Base-by-base conservation (phyloP, 306 rosid genomes). In the Alnus glutinosa region DNA sequence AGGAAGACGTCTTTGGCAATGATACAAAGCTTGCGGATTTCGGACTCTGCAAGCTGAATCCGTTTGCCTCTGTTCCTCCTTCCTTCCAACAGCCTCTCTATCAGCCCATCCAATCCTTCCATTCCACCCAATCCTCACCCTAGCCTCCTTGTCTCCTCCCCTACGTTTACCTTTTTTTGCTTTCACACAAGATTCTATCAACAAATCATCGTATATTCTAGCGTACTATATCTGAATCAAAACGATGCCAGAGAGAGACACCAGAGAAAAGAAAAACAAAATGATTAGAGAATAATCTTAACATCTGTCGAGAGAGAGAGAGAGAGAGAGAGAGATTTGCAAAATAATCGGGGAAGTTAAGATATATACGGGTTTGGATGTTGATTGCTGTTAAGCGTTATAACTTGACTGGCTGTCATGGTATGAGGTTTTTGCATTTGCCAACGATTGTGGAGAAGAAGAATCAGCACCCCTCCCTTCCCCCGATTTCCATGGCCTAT, bases 51-150 rank as follows among this genome's bases (percentile, higher is more conserved):
- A 9, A 95, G 83, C 36, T 83, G 92, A 86, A 91, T 88, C 55
- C 88, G 85, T 77, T 89, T 92, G 23, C 97, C 92, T 70, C 84
- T 90, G 77, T 82, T 90, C 81, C 74, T 89, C 86, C 85, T 89
- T 67, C 85, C 88, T 82, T 92, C 98, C 86, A 95, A 73, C 71
- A 95, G 88, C 88, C 86, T 89, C 59, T 86, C 91, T 85, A 92
- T 92, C 51, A 95, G 71, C 15, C 84, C 92, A 79, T 94, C 97
- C 83, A 94, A 73, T 82, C 97, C 97, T 81, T 94, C 97, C 97
- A 94, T 94, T 55, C 84, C 90, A 64, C 79, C 57, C 48, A 10
- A 15, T 48, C 74, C 58, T 44, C 16, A 28, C 36, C 47, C 28
- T 23, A 37, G 44, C 28, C 34, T 75, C 16, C 30, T 30, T 18